Percentiles rank a stretch among this genome's conserved stretches.
phyloP scores from a whole-genome alignment of 2,329 filamentous ascomycete species.

The Diaporthe sp. region DNA sequence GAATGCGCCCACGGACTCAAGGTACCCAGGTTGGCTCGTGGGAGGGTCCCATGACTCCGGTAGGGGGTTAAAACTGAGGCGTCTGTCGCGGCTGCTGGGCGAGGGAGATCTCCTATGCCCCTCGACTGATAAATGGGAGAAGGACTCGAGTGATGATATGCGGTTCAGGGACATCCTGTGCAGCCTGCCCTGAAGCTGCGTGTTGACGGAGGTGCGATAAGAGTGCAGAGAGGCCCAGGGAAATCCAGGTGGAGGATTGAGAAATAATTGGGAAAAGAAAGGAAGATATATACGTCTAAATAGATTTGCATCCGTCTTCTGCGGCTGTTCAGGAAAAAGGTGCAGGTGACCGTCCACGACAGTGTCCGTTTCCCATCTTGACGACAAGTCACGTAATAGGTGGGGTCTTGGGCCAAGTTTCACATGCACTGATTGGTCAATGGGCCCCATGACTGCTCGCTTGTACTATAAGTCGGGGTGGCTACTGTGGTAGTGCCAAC shows the following conservation, averaged over 20 bases:
- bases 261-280: neutral
- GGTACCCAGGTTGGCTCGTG: slow-evolving; percentile 54
- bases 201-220: neutral
- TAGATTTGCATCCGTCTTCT: neutral
- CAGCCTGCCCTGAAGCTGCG: slow-evolving; percentile 25
- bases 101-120: slow-evolving; percentile 57
- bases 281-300: neutral
- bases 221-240: neutral
- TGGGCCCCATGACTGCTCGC: slow-evolving; percentile 19
- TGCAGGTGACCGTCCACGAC: slow-evolving; percentile 21
- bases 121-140: slow-evolving; percentile 57
- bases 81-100: slow-evolving; percentile 62
- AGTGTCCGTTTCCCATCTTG: slow-evolving; percentile 1
- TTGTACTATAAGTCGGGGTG: neutral
- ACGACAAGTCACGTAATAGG: slow-evolving; percentile 20
- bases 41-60: slow-evolving; percentile 65
- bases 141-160: slow-evolving; percentile 66
- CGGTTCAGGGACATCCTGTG: slow-evolving; percentile 65
- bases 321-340: slow-evolving; percentile 6
- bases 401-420: slow-evolving; percentile 2
- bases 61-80: slow-evolving; percentile 68
- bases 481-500: neutral
- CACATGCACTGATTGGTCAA: slow-evolving; percentile 3
- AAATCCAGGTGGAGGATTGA: too few species aligned
- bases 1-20: slow-evolving; percentile 65